Evolutionary conservation across 371 early-diverging fungal genomes (phyloP).

Genomic region (Rhizopus delemar): DNA sequence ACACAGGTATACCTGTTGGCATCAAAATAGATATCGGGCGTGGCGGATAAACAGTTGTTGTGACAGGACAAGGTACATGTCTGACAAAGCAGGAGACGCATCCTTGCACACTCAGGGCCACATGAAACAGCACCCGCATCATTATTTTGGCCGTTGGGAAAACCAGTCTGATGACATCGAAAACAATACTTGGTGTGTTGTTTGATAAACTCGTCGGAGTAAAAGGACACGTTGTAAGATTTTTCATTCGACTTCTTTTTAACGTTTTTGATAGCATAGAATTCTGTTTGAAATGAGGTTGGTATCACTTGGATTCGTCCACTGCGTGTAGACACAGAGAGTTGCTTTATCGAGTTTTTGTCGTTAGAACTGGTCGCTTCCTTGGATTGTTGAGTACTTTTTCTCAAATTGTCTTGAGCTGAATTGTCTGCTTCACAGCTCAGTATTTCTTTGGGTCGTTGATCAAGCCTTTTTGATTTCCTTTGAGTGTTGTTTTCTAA

Average conservation of each 20-base stretch:
- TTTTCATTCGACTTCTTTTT: background rate
- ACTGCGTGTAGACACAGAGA: background rate
- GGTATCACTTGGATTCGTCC: background rate
- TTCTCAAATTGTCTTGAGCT: too few species aligned
- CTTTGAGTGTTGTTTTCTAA: background rate
- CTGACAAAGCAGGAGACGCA: conserved; percentile 42
- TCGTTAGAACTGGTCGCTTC: too few species aligned
- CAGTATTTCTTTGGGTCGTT: background rate
- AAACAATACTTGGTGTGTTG: conserved; percentile 13
- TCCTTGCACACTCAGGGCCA: background rate
- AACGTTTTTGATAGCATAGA: conserved; percentile 2
- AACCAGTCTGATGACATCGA: conserved; percentile 4
- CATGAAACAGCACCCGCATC: conserved; percentile 1
- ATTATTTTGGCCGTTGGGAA: conserved; percentile 8
- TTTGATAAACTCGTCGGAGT: conserved; percentile 5
- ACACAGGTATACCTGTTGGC: conserved; percentile 9
- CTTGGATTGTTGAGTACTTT: too few species aligned
- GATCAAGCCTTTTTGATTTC: background rate
- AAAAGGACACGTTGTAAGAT: conserved; percentile 2
- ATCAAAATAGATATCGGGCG: background rate
- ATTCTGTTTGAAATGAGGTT: background rate
- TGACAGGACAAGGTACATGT: conserved; percentile 45
- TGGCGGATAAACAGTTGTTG: conserved; percentile 30
- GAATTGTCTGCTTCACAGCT: too few species aligned
- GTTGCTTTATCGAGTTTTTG: too few species aligned